Conservation (phyloP, 306 rosid genomes). For the Vachellia pachyceras region DNA sequence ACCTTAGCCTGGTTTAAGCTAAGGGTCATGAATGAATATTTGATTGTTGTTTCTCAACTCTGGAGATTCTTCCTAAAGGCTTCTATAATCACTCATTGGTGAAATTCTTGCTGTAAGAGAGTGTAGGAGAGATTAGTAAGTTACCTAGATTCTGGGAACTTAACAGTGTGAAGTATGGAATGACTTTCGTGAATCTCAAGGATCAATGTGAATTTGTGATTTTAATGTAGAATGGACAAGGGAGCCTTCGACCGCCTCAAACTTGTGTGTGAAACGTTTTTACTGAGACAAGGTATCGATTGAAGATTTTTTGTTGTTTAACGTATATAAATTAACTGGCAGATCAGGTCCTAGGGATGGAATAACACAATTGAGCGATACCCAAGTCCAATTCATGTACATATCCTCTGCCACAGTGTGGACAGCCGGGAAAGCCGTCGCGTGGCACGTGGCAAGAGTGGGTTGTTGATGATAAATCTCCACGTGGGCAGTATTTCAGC, state of each 20-base stretch:
- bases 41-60: too few species aligned
- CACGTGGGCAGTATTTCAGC: slow-evolving; percentile 50
- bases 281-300: background rate
- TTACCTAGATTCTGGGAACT: too few species aligned
- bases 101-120: too few species aligned
- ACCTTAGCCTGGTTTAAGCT: too few species aligned
- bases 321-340: background rate
- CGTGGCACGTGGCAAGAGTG: slow-evolving; percentile 12
- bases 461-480: slow-evolving; percentile 41
- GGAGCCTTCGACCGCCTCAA: slow-evolving; percentile 22
- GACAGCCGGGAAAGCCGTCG: background rate
- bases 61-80: too few species aligned
- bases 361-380: background rate
- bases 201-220: slow-evolving; percentile 54
- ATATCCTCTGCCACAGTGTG: background rate
- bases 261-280: background rate
- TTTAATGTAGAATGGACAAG: background rate
- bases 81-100: too few species aligned
- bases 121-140: too few species aligned
- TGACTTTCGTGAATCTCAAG: slow-evolving; percentile 9
- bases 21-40: too few species aligned
- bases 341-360: background rate
- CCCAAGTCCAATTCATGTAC: background rate
- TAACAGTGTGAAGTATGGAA: background rate
- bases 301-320: background rate